Evolutionary conservation across 345 rosid species (phyloP).

Genomic region (Pseudoturritis turrita): DNA sequence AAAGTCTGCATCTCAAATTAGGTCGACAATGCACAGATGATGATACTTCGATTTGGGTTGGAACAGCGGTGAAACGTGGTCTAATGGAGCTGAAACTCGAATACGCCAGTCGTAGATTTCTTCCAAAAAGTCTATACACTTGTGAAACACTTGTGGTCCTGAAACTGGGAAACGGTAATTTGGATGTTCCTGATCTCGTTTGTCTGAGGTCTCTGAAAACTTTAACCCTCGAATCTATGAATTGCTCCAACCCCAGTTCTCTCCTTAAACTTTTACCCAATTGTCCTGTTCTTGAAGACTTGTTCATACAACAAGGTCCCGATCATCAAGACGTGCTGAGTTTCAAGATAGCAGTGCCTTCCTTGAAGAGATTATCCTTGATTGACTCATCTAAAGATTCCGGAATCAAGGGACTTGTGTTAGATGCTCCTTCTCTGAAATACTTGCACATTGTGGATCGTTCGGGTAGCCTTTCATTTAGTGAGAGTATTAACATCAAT

Average conservation of each 20-base stretch:
- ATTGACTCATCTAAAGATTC: neutral
- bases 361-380: slow-evolving; percentile 10
- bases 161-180: neutral
- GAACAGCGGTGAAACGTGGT: slow-evolving; percentile 4
- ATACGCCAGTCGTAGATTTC: neutral
- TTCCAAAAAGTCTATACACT: neutral
- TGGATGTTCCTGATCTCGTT: slow-evolving; percentile 10
- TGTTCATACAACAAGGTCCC: neutral
- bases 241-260: neutral
- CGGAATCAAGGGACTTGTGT: neutral
- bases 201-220: slow-evolving; percentile 15
- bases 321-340: neutral
- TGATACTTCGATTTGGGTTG: neutral
- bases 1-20: neutral
- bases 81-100: neutral
- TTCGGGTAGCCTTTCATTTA: neutral
- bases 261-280: neutral
- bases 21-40: neutral
- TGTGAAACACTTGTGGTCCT: slow-evolving; percentile 19
- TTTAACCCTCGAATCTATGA: neutral
- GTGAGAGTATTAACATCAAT: neutral
- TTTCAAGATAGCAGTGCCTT: neutral
- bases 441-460: slow-evolving; percentile 4
- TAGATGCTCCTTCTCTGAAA: neutral
- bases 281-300: slow-evolving; percentile 26